Conservation (phyloP, 2,329 filamentous ascomycete genomes). For the Microcyclospora pomicola region DNA sequence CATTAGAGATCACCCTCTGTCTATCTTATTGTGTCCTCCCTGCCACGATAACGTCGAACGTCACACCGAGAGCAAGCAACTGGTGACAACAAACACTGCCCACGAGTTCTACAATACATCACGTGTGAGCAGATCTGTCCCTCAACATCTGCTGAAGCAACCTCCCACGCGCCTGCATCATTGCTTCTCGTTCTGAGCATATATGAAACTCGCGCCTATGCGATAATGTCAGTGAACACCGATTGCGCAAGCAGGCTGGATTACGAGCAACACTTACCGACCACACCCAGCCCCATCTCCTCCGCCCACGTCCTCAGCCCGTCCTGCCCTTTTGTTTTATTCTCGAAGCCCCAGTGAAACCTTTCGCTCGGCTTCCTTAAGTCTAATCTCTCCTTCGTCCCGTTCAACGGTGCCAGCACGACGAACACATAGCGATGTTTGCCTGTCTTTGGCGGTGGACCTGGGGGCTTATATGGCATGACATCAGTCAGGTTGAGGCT, state of each 20-base stretch:
- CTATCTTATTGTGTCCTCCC: no score
- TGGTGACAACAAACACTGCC: no score
- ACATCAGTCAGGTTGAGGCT: conserved; percentile 21
- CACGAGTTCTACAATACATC: no score
- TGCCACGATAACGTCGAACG: no score
- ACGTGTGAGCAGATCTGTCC: no score
- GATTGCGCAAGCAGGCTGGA: not conserved
- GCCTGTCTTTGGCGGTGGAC: conserved; percentile 41
- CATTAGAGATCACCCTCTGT: no score
- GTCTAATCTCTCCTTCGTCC: conserved; percentile 28
- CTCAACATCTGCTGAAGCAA: no score
- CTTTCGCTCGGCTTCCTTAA: conserved; percentile 35
- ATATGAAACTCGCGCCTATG: conserved; percentile 32
- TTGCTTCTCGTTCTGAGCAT: conserved; percentile 36
- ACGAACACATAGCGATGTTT: conserved; percentile 46
- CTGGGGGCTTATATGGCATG: conserved; percentile 39
- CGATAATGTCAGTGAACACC: not conserved
- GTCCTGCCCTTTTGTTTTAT: conserved; percentile 24
- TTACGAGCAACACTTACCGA: conserved; percentile 23
- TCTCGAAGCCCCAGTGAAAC: conserved; percentile 42
- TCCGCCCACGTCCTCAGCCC: conserved; percentile 40
- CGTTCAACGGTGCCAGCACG: conserved; percentile 33
- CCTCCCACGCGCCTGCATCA: conserved; percentile 11
- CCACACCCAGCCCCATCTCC: conserved; percentile 33
- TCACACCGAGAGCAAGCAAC: no score